Conservation (phyloP, 768 basidiomycete genomes). For the Kwoniella mangroviensis region DNA sequence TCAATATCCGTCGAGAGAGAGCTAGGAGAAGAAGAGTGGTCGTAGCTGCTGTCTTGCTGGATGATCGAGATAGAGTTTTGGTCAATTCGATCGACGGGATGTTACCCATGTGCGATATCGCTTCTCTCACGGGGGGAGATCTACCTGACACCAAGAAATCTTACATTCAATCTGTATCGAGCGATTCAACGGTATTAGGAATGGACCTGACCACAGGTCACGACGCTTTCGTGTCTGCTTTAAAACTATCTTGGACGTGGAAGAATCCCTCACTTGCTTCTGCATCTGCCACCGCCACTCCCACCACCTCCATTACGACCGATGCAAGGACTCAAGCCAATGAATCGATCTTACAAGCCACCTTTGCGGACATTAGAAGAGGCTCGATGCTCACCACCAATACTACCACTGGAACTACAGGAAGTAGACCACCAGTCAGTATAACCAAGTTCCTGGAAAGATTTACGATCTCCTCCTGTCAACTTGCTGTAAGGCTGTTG, state of each 20-base stretch:
- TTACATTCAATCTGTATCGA: slow-evolving; percentile 26
- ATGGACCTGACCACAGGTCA: slow-evolving; percentile 56
- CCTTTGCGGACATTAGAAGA: slow-evolving; percentile 38
- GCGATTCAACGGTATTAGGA: slow-evolving; percentile 51
- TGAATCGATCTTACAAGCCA: slow-evolving; percentile 16
- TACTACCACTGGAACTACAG: slow-evolving; percentile 23
- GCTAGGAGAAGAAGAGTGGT: slow-evolving; percentile 54
- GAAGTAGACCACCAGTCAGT: slow-evolving; percentile 31
- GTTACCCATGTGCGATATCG: slow-evolving; percentile 57
- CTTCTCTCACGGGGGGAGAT: slow-evolving; percentile 34
- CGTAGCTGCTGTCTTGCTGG: slow-evolving; percentile 54
- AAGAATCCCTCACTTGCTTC: slow-evolving; percentile 33
- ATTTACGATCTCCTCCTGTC: slow-evolving; percentile 46
- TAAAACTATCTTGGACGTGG: slow-evolving; percentile 57
- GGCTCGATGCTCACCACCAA: slow-evolving; percentile 41
- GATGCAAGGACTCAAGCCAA: slow-evolving; percentile 6
- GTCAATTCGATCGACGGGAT: slow-evolving; percentile 57
- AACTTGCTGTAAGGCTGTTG: slow-evolving; percentile 48
- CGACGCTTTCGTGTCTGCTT: slow-evolving; percentile 57
- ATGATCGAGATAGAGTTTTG: slow-evolving; percentile 53
- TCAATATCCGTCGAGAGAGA: slow-evolving; percentile 35
- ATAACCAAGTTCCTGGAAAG: slow-evolving; percentile 55
- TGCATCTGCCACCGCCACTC: slow-evolving; percentile 3
- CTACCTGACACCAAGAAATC: slow-evolving; percentile 16
- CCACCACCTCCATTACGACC: neutral